These are phyloP conservation scores for Corrigiola litoralis DNA, from an alignment of 179 eudicot species.

Conservation along the genomic window DNA sequence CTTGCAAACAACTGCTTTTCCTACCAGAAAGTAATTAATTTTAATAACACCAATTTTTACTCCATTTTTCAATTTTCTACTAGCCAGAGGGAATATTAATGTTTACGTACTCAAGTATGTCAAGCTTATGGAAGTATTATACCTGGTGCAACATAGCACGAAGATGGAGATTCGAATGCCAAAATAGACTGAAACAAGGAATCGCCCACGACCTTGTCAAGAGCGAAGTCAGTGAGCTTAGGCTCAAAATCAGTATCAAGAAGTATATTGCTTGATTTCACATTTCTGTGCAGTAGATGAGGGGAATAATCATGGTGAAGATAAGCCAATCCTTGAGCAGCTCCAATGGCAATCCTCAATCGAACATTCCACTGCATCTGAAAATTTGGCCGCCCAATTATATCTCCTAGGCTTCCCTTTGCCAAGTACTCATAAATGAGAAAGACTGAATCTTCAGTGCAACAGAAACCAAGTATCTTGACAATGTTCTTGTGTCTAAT, in stretches of 20 bases:
- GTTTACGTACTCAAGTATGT: neutral
- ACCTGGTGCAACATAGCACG: slow-evolving; percentile 72
- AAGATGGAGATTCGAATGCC: slow-evolving; percentile 42
- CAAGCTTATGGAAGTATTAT: slow-evolving; percentile 1
- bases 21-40: too few species aligned
- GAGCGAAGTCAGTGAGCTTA: slow-evolving; percentile 60
- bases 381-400: slow-evolving; percentile 42
- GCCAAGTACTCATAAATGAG: slow-evolving; percentile 63
- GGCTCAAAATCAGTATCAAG: slow-evolving; percentile 70
- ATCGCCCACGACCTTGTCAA: slow-evolving; percentile 53
- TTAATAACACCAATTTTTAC: neutral
- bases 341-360: slow-evolving; percentile 64
- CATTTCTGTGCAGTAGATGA: slow-evolving; percentile 58
- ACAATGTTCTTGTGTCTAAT: slow-evolving; percentile 71
- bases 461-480: slow-evolving; percentile 68
- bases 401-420: slow-evolving; percentile 79
- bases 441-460: slow-evolving; percentile 55
- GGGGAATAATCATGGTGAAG: slow-evolving; percentile 79
- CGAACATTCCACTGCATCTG: slow-evolving; percentile 61
- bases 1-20: too few species aligned
- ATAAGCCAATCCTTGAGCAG: slow-evolving; percentile 83
- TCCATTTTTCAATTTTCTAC: neutral
- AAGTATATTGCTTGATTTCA: slow-evolving; percentile 66
- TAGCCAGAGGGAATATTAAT: neutral
- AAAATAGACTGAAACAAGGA: slow-evolving; percentile 41